These are phyloP conservation scores for Arthrobotrys sinensis DNA, from an alignment of 2,329 filamentous ascomycete species.

Conservation along the genomic window DNA sequence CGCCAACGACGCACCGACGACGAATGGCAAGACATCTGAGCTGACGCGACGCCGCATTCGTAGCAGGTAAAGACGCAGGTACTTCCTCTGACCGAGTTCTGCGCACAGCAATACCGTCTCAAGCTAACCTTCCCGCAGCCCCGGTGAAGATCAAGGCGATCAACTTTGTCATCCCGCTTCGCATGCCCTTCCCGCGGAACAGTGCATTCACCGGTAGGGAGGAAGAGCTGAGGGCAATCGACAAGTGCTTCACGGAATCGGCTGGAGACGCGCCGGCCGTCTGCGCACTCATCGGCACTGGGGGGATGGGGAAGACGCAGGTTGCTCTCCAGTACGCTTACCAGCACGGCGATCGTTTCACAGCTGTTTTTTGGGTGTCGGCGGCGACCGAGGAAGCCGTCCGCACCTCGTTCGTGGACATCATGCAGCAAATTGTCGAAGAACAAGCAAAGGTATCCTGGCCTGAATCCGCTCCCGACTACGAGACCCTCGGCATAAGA, in stretches of 20 bases:
- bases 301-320: conserved; percentile 33
- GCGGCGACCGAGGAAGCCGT: conserved; percentile 14
- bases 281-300: conserved; percentile 22
- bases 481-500: conserved; percentile 5
- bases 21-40: not conserved
- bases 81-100: not conserved
- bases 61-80: conserved; percentile 3
- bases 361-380: conserved; percentile 21
- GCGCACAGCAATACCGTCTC: not conserved
- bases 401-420: conserved; percentile 7
- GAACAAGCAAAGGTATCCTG: conserved; percentile 14
- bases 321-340: conserved; percentile 28
- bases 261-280: not conserved
- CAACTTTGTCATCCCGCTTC: conserved; percentile 5
- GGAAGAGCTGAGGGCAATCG: not conserved
- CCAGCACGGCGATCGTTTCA: not conserved
- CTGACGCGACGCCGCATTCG: not conserved
- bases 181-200: conserved; percentile 8
- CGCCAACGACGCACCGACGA: not conserved
- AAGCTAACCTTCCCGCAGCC: conserved; percentile 1
- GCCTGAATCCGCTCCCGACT: conserved; percentile 20
- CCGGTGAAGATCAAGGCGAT: conserved; percentile 1
- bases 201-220: conserved; percentile 1
- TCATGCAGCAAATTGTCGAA: conserved; percentile 20
- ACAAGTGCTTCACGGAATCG: not conserved